These are phyloP conservation scores for Hymenoscyphus salicellus DNA, from an alignment of 2,329 filamentous ascomycete species.

Conservation along the genomic window DNA sequence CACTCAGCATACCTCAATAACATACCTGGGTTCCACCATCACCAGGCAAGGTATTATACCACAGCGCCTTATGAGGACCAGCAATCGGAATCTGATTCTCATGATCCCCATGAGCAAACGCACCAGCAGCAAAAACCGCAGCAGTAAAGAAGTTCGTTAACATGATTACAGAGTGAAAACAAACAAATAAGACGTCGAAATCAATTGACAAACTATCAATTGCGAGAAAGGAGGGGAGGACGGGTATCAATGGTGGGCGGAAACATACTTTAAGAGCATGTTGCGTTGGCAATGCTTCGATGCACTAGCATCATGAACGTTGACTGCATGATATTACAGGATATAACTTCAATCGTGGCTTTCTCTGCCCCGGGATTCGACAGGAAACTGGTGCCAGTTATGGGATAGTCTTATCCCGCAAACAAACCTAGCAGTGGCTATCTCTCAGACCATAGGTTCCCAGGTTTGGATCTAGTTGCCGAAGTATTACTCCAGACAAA, in stretches of 20 bases:
- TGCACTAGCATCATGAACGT: constrained; percentile 20
- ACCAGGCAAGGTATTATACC: constrained; percentile 80
- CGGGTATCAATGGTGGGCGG: constrained; percentile 7
- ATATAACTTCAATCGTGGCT: background rate
- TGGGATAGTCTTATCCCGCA: background rate
- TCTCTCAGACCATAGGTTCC: too few species aligned
- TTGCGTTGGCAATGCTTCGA: constrained; percentile 24
- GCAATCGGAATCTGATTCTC: constrained; percentile 45
- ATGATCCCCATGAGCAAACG: constrained; percentile 95
- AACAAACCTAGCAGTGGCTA: too few species aligned
- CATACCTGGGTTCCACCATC: constrained; percentile 78
- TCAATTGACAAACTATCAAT: constrained; percentile 1
- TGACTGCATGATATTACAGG: constrained; percentile 23
- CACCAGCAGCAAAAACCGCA: constrained; percentile 45
- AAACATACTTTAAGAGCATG: constrained; percentile 18
- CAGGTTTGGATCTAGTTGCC: background rate
- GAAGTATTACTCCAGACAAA: background rate
- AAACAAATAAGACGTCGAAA: background rate
- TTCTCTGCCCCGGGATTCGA: background rate
- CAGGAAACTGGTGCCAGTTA: background rate
- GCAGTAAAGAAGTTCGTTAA: constrained; percentile 28
- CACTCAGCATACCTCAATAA: constrained; percentile 8
- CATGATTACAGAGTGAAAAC: constrained; percentile 23
- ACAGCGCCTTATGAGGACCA: constrained; percentile 71
- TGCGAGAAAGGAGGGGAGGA: constrained; percentile 4